phyloP scores from a whole-genome alignment of 1,284 basidiomycete species.

The Malassezia furfur region DNA sequence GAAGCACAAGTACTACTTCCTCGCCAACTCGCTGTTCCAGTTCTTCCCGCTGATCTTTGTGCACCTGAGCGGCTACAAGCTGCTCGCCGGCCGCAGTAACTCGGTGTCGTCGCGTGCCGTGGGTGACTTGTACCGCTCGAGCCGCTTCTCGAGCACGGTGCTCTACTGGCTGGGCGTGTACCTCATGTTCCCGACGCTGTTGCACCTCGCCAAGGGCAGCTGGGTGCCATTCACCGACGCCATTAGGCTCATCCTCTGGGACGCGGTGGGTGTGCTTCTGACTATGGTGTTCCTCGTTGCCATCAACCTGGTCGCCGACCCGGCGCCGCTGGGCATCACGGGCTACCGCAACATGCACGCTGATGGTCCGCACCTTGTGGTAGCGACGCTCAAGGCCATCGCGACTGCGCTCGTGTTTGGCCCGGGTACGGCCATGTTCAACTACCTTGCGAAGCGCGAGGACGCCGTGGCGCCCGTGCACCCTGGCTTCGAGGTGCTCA shows the following conservation, averaged over 20 bases:
- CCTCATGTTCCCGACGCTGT: constrained; percentile 1
- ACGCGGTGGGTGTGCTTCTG: constrained; percentile 3
- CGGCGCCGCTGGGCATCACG: neutral
- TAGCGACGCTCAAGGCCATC: neutral
- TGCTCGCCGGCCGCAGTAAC: neutral
- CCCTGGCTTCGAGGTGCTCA: neutral
- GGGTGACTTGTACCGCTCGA: constrained; percentile 4
- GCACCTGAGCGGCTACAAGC: neutral
- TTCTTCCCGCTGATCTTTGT: constrained; percentile 9
- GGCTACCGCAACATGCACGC: neutral
- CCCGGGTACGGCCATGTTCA: constrained; percentile 12
- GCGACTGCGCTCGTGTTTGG: constrained; percentile 5
- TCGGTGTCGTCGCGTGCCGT: constrained; percentile 6
- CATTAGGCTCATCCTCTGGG: constrained; percentile 13
- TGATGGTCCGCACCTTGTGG: neutral
- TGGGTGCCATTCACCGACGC: constrained; percentile 5
- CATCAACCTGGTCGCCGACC: constrained; percentile 12
- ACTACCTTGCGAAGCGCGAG: constrained; percentile 16
- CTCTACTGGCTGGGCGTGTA: constrained; percentile 10
- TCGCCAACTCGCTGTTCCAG: constrained; percentile 12
- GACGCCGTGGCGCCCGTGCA: constrained; percentile 10
- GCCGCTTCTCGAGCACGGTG: neutral
- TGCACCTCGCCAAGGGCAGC: neutral
- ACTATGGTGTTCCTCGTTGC: constrained; percentile 6
- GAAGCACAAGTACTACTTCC: constrained; percentile 2